A percentile compares a stretch with the other conserved stretches of the same genome.
Conservation (phyloP, 2,329 filamentous ascomycete genomes). For the Colletotrichum lini region DNA sequence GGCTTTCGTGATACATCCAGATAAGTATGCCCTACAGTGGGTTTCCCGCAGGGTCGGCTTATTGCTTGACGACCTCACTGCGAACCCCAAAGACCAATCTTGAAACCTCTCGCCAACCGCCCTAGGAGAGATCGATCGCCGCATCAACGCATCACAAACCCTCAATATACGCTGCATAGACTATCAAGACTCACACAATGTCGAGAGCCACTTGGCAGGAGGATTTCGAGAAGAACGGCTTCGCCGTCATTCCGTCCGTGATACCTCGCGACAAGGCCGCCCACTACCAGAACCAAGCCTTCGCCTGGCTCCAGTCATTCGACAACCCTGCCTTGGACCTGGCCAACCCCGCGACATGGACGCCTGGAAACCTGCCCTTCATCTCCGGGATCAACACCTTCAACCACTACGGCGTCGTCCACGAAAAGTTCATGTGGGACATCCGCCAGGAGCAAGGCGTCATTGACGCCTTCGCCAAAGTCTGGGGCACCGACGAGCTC, state of each 20-base stretch:
- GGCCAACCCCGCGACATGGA: conserved; percentile 52
- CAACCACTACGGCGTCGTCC: conserved; percentile 50
- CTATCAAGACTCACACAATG: neutral
- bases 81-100: too few species aligned
- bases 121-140: neutral
- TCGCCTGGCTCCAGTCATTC: conserved; percentile 44
- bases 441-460: conserved; percentile 55
- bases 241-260: conserved; percentile 61
- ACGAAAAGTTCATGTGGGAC: conserved; percentile 59
- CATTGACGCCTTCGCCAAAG: conserved; percentile 55
- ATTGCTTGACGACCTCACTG: neutral
- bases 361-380: conserved; percentile 53
- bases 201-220: conserved; percentile 50
- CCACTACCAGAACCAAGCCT: conserved; percentile 50
- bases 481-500: conserved; percentile 58
- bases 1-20: conserved; percentile 2
- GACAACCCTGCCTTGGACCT: conserved; percentile 43
- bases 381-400: conserved; percentile 46
- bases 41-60: neutral
- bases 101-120: too few species aligned
- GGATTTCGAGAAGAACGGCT: conserved; percentile 56
- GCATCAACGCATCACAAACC: neutral
- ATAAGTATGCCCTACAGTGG: neutral
- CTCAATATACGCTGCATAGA: neutral
- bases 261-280: conserved; percentile 58